Evolutionary conservation across 345 rosid species (phyloP).

Genomic region (Heritiera fomes): DNA sequence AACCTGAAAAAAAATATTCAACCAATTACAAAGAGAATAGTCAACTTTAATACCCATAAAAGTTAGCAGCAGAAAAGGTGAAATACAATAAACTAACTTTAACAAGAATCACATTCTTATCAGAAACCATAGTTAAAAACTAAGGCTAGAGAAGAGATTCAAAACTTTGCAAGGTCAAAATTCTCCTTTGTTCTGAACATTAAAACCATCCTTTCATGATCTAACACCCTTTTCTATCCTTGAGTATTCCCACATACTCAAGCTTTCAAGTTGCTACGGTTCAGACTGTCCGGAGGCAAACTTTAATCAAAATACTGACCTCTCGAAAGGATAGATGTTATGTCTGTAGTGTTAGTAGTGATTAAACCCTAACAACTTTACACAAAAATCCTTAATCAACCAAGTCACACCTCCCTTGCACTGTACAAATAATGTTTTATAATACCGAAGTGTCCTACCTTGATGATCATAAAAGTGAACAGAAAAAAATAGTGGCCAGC

Average conservation of each 20-base stretch:
- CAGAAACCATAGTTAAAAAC: no score
- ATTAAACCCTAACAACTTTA: background rate
- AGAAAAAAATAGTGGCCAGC: background rate
- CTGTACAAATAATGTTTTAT: background rate
- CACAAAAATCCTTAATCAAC: background rate
- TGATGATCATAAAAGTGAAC: background rate
- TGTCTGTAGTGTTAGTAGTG: background rate
- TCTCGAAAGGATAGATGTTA: background rate
- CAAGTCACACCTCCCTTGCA: background rate
- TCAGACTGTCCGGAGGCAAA: background rate
- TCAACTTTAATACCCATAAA: no score
- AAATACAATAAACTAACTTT: no score
- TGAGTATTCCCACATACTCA: background rate
- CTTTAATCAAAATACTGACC: background rate
- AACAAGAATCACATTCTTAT: no score
- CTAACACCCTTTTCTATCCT: background rate
- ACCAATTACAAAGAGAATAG: no score
- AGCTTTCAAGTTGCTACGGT: constrained; percentile 5
- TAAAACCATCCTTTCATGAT: background rate
- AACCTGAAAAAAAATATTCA: constrained; percentile 48
- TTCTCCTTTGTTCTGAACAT: background rate
- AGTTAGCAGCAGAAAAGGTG: no score
- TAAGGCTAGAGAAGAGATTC: no score
- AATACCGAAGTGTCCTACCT: background rate
- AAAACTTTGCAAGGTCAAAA: background rate